phyloP scores from a whole-genome alignment of 2,329 filamentous ascomycete genomes.

The Tolypocladium amazonense region DNA sequence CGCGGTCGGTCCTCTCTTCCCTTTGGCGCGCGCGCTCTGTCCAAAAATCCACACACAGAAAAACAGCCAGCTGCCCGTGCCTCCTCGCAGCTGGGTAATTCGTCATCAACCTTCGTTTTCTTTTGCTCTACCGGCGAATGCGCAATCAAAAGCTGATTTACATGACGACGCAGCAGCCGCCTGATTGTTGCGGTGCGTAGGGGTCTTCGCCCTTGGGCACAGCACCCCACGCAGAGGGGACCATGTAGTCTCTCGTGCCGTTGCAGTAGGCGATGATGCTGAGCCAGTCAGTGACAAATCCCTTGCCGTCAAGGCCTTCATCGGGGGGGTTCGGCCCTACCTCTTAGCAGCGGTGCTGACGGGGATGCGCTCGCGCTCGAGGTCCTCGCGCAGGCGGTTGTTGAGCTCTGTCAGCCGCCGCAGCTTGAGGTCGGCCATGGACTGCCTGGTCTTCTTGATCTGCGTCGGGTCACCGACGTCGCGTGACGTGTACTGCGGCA shows the following conservation, averaged over 20 bases:
- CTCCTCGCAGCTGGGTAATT: background rate
- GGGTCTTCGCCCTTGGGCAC: slow-evolving; percentile 94
- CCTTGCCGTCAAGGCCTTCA: background rate
- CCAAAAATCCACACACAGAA: background rate
- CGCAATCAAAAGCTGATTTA: slow-evolving; percentile 29
- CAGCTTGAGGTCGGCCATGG: slow-evolving; percentile 97
- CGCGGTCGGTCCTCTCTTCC: background rate
- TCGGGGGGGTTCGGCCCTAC: slow-evolving; percentile 33
- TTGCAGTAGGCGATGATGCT: slow-evolving; percentile 98
- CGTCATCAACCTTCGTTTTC: background rate
- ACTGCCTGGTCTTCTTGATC: slow-evolving; percentile 92
- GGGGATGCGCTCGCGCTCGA: slow-evolving; percentile 90
- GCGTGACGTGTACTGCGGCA: slow-evolving; percentile 58
- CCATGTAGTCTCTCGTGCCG: slow-evolving; percentile 98
- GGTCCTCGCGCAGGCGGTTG: slow-evolving; percentile 86
- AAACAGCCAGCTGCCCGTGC: background rate
- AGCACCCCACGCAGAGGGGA: slow-evolving; percentile 89
- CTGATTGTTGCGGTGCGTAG: slow-evolving; percentile 91
- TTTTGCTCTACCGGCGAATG: background rate
- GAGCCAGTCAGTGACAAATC: slow-evolving; percentile 4
- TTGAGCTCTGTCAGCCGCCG: slow-evolving; percentile 94
- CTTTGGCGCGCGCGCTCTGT: background rate
- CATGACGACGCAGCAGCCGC: slow-evolving; percentile 94
- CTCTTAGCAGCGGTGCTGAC: slow-evolving; percentile 87
- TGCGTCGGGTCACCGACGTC: slow-evolving; percentile 58